Conservation (phyloP, 495 filamentous ascomycete species). For the Aspergillus conjunctus region DNA sequence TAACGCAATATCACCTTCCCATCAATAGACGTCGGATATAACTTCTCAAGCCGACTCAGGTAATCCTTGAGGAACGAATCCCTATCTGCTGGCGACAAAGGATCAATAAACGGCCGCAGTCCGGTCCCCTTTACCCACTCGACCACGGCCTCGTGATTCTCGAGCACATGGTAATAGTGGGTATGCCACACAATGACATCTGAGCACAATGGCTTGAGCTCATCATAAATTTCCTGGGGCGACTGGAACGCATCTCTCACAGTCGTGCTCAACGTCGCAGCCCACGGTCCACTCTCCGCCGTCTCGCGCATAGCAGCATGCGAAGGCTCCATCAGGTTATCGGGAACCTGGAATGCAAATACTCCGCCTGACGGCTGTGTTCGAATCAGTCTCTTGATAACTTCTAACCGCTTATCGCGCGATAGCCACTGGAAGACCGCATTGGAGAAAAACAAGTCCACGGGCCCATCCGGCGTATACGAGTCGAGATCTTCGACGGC, state of each 20-base stretch:
- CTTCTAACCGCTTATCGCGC: constrained; percentile 39
- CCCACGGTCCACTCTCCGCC: constrained; percentile 40
- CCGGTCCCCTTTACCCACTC: constrained; percentile 62
- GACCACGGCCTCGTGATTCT: constrained; percentile 48
- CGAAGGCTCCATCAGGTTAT: constrained; percentile 51
- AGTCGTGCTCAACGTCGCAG: constrained; percentile 31
- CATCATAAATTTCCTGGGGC: constrained; percentile 47
- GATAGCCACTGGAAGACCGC: constrained; percentile 59
- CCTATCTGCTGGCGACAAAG: constrained; percentile 35
- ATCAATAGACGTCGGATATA: constrained; percentile 42
- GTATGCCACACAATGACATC: constrained; percentile 54
- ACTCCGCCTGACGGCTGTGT: constrained; percentile 44
- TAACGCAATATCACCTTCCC: constrained; percentile 51
- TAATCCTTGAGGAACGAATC: constrained; percentile 46
- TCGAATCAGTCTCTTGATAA: constrained; percentile 44
- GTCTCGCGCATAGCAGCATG: constrained; percentile 54
- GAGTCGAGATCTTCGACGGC: constrained; percentile 39
- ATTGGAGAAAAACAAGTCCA: constrained; percentile 56
- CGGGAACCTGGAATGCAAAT: constrained; percentile 57
- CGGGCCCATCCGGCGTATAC: constrained; percentile 35
- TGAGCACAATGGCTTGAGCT: constrained; percentile 40
- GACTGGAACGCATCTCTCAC: constrained; percentile 52
- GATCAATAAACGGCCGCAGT: constrained; percentile 52
- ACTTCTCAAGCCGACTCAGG: constrained; percentile 34
- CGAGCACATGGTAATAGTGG: constrained; percentile 53